Evolutionary conservation across 2,329 filamentous ascomycete species (phyloP).

Genomic region (Alternaria hordeiaustralica): DNA sequence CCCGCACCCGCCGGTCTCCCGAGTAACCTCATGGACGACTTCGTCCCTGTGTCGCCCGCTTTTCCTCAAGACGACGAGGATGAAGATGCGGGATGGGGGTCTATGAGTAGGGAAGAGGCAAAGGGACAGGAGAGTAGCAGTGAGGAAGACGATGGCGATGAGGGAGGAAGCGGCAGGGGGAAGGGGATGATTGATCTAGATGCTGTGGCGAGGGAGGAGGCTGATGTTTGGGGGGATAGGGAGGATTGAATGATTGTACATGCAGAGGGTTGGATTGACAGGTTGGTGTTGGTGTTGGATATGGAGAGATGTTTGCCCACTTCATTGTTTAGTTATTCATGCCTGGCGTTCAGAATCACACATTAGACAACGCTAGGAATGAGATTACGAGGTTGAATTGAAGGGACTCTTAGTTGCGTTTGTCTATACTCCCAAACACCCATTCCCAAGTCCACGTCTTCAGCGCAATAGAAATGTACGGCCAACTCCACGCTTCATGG

Average conservation of each 20-base stretch:
- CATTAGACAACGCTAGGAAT: background rate
- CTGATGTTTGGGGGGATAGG: constrained; percentile 44
- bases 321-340: background rate
- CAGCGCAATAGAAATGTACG: background rate
- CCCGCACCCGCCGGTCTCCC: constrained; percentile 35
- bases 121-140: constrained; percentile 13
- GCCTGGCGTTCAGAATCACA: background rate
- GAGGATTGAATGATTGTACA: constrained; percentile 19
- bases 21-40: constrained; percentile 45
- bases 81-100: constrained; percentile 45
- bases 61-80: constrained; percentile 28
- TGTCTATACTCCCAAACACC: constrained; percentile 9
- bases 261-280: background rate
- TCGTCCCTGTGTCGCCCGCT: constrained; percentile 34
- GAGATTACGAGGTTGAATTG: background rate
- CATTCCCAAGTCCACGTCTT: background rate
- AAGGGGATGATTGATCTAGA: constrained; percentile 41
- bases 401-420: background rate
- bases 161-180: constrained; percentile 13
- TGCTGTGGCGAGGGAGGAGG: constrained; percentile 45
- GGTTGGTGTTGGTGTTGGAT: background rate
- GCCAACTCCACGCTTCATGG: constrained; percentile 1
- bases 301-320: accelerated
- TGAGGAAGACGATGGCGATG: constrained; percentile 28
- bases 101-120: constrained; percentile 37